A percentile compares a stretch with the other conserved stretches of the same genome.
Conservation (phyloP, 1,139 yeast genomes). For the Saccharomyces uvarum region DNA sequence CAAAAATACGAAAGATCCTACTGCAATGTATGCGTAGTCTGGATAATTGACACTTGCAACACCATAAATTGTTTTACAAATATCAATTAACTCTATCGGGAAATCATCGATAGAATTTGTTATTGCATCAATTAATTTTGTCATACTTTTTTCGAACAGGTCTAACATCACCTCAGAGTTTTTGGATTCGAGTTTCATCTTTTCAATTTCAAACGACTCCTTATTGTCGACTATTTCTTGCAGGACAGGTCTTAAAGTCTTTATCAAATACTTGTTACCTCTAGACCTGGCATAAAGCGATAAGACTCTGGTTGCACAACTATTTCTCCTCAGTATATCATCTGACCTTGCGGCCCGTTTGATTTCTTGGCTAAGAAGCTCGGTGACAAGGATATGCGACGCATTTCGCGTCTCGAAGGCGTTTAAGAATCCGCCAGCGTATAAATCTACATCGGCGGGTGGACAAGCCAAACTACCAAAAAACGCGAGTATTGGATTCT, state of each 20-base stretch:
- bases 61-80: slow-evolving; percentile 65
- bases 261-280: slow-evolving; percentile 52
- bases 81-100: slow-evolving; percentile 66
- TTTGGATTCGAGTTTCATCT: slow-evolving; percentile 35
- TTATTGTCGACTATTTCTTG: slow-evolving; percentile 44
- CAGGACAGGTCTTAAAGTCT: slow-evolving; percentile 49
- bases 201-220: slow-evolving; percentile 63
- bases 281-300: slow-evolving; percentile 62
- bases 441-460: slow-evolving; percentile 61
- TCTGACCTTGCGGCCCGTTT: slow-evolving; percentile 51
- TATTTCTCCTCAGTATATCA: slow-evolving; percentile 71
- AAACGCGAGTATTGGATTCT: slow-evolving; percentile 32
- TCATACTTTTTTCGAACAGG: slow-evolving; percentile 51
- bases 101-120: slow-evolving; percentile 47
- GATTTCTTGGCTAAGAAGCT: slow-evolving; percentile 59
- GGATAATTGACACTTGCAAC: slow-evolving; percentile 62
- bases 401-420: slow-evolving; percentile 48
- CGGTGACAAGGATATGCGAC: slow-evolving; percentile 49
- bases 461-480: slow-evolving; percentile 44
- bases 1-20: slow-evolving; percentile 81
- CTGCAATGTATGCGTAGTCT: slow-evolving; percentile 54
- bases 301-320: slow-evolving; percentile 70
- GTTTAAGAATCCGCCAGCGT: slow-evolving; percentile 59
- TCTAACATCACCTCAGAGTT: slow-evolving; percentile 39
- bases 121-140: slow-evolving; percentile 53